Evolutionary conservation across 78 protist species (phyloP).

Genomic region (Mastigamoeba balamuthi): DNA sequence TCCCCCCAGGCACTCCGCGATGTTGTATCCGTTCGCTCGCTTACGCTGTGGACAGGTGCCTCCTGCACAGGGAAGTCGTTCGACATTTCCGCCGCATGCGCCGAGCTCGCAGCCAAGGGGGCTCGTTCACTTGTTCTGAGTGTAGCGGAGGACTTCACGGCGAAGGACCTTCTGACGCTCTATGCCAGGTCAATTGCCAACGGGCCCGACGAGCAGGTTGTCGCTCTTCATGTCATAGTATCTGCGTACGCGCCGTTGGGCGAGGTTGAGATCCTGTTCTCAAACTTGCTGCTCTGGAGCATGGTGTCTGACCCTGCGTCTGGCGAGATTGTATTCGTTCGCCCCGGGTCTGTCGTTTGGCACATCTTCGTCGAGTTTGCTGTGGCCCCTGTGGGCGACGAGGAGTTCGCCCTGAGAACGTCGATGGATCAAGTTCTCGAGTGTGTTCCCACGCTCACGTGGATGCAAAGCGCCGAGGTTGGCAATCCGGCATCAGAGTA

Average conservation of each 20-base stretch:
- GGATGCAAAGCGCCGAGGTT: neutral
- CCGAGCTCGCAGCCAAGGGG: neutral
- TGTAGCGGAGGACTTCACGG: no score
- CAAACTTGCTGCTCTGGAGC: neutral
- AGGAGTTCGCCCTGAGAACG: neutral
- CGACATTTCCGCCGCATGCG: neutral
- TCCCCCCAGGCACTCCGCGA: no score
- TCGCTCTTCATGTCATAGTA: neutral
- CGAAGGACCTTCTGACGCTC: neutral
- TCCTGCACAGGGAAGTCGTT: no score
- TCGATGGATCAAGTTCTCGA: neutral
- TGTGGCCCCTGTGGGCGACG: neutral
- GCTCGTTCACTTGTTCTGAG: neutral
- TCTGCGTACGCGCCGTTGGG: neutral
- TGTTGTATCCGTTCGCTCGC: no score
- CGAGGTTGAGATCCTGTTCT: neutral
- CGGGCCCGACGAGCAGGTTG: neutral
- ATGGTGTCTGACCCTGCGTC: neutral
- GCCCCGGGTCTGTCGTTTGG: neutral
- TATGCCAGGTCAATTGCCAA: neutral
- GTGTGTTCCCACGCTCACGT: neutral
- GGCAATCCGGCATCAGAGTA: neutral
- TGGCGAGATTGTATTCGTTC: neutral
- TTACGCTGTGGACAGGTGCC: no score
- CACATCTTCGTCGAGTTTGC: neutral